A percentile compares a stretch with the other conserved stretches of the same genome.
These are phyloP conservation scores for Xylaria sp. DNA, from an alignment of 2,329 filamentous ascomycete species.

Conservation along the genomic window DNA sequence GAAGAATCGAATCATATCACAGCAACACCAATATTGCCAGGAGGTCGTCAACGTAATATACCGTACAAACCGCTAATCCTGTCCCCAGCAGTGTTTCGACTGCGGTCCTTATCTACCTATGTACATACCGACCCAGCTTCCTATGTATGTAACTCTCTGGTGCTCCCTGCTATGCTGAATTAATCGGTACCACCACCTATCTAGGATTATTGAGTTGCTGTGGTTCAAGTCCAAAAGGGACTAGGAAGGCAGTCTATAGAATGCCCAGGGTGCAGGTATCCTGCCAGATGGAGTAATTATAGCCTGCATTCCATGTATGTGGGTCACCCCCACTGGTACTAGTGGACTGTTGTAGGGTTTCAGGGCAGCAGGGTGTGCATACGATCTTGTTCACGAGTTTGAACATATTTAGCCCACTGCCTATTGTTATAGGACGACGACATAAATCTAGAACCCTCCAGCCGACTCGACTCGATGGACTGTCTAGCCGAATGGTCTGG, in stretches of 20 bases:
- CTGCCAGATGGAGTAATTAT: conserved; percentile 30
- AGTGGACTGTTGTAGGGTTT: conserved; percentile 33
- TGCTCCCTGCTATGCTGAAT: not conserved
- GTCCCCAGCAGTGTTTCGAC: not conserved
- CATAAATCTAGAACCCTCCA: conserved; percentile 1
- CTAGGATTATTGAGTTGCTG: not conserved
- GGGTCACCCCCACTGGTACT: conserved; percentile 15
- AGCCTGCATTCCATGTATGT: conserved; percentile 25
- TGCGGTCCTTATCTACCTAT: not conserved
- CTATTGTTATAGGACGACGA: conserved; percentile 3
- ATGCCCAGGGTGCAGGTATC: not conserved
- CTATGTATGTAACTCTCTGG: too few relatives aligned
- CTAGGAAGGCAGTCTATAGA: too few relatives aligned
- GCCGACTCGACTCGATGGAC: not conserved
- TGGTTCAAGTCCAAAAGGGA: not conserved
- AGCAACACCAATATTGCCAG: not conserved
- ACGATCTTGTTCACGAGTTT: conserved; percentile 36
- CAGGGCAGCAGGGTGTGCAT: conserved; percentile 32
- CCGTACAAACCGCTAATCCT: not conserved
- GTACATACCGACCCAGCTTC: not conserved
- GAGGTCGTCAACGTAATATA: conserved; percentile 2
- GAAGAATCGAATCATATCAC: not conserved
- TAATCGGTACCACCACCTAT: not conserved
- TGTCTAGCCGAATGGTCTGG: conserved; percentile 13
- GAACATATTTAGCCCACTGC: conserved; percentile 22